Evolutionary conservation across 176 grass and related monocot species (phyloP), one percentile per base, ranked within the genome.

Genomic region (Carex scoparia): DNA sequence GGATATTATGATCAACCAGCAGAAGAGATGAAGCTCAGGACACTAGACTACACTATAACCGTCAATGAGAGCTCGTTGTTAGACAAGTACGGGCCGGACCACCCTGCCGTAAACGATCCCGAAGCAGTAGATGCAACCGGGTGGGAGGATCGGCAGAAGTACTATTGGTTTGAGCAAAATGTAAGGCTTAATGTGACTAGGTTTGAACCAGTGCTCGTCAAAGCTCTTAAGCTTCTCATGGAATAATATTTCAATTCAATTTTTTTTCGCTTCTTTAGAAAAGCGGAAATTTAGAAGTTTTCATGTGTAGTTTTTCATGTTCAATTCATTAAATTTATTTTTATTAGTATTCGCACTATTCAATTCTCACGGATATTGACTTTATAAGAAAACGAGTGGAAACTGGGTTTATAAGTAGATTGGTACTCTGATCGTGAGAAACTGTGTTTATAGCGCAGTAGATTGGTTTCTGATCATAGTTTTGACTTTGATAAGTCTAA

Each of bases 41-140:
- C 89, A 88, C 84, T 94, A 80, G 87, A 94, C 73, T 92, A 94
- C 80, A 89, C 85, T 33, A 85, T 94, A 0, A 90, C 80, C 2
- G 27, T 84, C 53, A 82, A 92, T 69, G 90, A 94, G 90, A 94
- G 93, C 88, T 89, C 85, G 61, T 84, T 94, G 0, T 60, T 65
- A 35, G 79, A 90, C 2, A 83, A 89, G 5, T 94, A 94, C 38
- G 90, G 90, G 0, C 48, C 58, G 61, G 93, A 74, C 10, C 84
- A 94, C 53, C 86, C 89, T 69, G 89, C 30, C 81, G 85, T 94
- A 1, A 58, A 87, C 69, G 88, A 94, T 9, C 93, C 93, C 0
- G 81, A 85, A 63, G 81, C 76, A 37, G 74, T 92, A 61, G 85
- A 87, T 75, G 88, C 77, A 74, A 85, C 89, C 35, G 93, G 90